Evolutionary conservation across 345 rosid genomes (phyloP), one percentile per base, ranked within the genome.

Genomic region (Rhodamnia rubescens): DNA sequence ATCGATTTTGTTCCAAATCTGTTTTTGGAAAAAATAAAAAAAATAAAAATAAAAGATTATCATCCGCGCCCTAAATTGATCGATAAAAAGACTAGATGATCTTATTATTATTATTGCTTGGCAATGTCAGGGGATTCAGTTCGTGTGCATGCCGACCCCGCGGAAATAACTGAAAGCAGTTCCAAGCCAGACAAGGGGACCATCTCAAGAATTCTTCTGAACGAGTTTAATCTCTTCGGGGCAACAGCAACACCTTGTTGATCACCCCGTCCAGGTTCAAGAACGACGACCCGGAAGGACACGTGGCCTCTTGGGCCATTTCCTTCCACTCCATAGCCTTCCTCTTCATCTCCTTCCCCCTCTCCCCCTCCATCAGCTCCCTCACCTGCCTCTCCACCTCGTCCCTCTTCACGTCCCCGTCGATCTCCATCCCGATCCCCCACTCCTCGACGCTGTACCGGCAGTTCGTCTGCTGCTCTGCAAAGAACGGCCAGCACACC

Each of bases 401-500:
- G 5, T 88, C 90, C 81, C 95, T 90, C 83, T 88, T 94, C 55
- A 92, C 94, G 58, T 94, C 85, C 74, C 85, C 90, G 21, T 93
- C 88, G 1, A 93, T 91, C 89, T 93, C 94, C 92, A 90, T 89
- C 52, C 97, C 97, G 6, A 91, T 85, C n/a, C 91, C 94, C 97
- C 94, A 93, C 47, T 94, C 90, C 1, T 26, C 86, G 47, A 93
- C 87, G 51, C 85, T 75, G 74, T 49, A 94, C 84, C 92, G 58
- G 57, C 95, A 92, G 74, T 94, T 94, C 1, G 89, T 93, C 50
- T 87, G 95, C 36, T 94, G 96, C 80, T 94, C 96, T 0, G 95
- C 93, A 26, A 94, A 94, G 85, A 94, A 93, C 4, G 96, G 94
- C 94, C 95, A 94, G 61, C 94, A 92, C 21, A 88, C 57, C 94